These are phyloP conservation scores for Phycomyces blakesleeanus DNA, from an alignment of 192 early-diverging fungal species.

Conservation along the genomic window DNA sequence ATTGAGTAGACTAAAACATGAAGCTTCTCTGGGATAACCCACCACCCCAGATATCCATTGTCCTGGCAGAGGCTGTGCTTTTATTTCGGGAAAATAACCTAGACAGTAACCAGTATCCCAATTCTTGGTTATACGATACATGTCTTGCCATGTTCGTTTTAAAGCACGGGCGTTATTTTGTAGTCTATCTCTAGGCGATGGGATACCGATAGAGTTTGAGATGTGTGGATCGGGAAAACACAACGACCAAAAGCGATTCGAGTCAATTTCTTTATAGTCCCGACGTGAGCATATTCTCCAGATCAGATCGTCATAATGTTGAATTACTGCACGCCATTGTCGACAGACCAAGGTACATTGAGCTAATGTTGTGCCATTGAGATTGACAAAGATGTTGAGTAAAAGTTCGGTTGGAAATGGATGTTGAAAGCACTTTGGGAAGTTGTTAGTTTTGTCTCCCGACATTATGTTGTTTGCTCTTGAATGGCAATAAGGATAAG, in stretches of 20 bases:
- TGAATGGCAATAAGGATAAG: neutral
- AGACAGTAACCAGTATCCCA: conserved; percentile 42
- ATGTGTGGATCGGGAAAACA: conserved; percentile 19
- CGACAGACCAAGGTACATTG: conserved; percentile 21
- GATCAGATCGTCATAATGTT: conserved; percentile 30
- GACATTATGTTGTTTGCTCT: neutral
- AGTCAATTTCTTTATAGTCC: conserved; percentile 12
- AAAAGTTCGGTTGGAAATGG: conserved; percentile 29
- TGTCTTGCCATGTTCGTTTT: conserved; percentile 32
- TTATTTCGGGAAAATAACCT: conserved; percentile 30
- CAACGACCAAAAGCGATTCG: conserved; percentile 25
- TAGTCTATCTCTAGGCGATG: neutral
- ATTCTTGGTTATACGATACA: conserved; percentile 41
- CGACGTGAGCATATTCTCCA: conserved; percentile 14
- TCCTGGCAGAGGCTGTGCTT: conserved; percentile 5
- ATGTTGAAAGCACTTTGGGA: neutral
- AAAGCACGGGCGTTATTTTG: neutral
- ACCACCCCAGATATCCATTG: conserved; percentile 12
- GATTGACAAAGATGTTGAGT: conserved; percentile 26
- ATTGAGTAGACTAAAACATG: conserved; percentile 1
- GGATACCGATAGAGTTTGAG: conserved; percentile 1
- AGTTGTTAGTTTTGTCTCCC: neutral
- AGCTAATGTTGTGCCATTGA: conserved; percentile 28
- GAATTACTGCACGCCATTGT: conserved; percentile 21
- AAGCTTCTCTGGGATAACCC: conserved; percentile 27